phyloP scores from a whole-genome alignment of 352 stramenopile genomes.

The Globisporangium barbulae region DNA sequence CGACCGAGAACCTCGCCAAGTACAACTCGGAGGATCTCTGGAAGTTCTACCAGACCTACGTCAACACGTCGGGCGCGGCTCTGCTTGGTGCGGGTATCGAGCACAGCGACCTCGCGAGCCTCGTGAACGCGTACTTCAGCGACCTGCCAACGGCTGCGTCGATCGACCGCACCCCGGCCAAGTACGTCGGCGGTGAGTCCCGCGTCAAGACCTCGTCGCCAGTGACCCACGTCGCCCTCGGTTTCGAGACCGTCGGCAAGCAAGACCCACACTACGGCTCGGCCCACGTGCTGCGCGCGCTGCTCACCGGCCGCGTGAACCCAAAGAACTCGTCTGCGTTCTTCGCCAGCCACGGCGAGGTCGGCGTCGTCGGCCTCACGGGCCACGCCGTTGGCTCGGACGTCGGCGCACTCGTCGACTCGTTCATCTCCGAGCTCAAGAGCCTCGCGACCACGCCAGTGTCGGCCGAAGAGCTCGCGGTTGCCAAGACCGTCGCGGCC shows the following conservation, averaged over 20 bases:
- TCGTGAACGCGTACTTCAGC: slow-evolving; percentile 68
- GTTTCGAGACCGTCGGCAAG: slow-evolving; percentile 54
- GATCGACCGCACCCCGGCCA: slow-evolving; percentile 24
- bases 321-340: slow-evolving; percentile 64
- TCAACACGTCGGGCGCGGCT: slow-evolving; percentile 56
- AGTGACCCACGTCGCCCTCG: slow-evolving; percentile 74
- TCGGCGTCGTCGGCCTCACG: slow-evolving; percentile 53
- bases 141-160: slow-evolving; percentile 32
- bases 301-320: slow-evolving; percentile 58
- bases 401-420: slow-evolving; percentile 58
- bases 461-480: slow-evolving; percentile 68
- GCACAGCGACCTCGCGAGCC: slow-evolving; percentile 53
- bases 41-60: slow-evolving; percentile 66
- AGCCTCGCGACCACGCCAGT: slow-evolving; percentile 54
- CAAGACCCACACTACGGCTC: slow-evolving; percentile 39
- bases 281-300: slow-evolving; percentile 63
- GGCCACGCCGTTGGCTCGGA: slow-evolving; percentile 54
- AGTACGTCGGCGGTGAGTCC: slow-evolving; percentile 80
- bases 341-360: slow-evolving; percentile 60
- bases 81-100: slow-evolving; percentile 62
- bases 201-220: slow-evolving; percentile 55
- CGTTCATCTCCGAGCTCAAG: slow-evolving; percentile 74
- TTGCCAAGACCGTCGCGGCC: slow-evolving; percentile 62
- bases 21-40: slow-evolving; percentile 46
- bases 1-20: slow-evolving; percentile 51